A percentile compares a stretch with the other conserved stretches of the same genome.
phyloP scores from a whole-genome alignment of 2,329 filamentous ascomycete species.

The Cordyceps sp. region DNA sequence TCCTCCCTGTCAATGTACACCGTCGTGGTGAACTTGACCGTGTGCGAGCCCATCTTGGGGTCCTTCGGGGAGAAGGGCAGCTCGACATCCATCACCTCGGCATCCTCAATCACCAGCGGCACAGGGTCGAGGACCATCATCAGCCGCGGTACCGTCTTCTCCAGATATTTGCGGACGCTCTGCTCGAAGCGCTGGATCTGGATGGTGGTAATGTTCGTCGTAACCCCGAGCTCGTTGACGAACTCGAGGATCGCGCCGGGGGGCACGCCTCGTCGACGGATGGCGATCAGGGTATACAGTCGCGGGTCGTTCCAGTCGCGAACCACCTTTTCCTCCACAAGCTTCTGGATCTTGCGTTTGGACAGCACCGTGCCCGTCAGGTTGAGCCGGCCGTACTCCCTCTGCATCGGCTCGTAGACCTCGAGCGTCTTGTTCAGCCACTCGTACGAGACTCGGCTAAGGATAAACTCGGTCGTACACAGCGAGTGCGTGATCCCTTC shows the following conservation, averaged over 20 bases:
- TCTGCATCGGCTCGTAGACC: slow-evolving; percentile 85
- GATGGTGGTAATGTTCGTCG: slow-evolving; percentile 64
- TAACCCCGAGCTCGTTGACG: slow-evolving; percentile 81
- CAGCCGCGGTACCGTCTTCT: slow-evolving; percentile 71
- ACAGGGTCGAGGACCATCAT: slow-evolving; percentile 84
- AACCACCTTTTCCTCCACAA: slow-evolving; percentile 65
- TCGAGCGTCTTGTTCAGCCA: slow-evolving; percentile 70
- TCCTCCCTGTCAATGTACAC: slow-evolving; percentile 77
- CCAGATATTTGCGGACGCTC: slow-evolving; percentile 70
- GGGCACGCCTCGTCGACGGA: slow-evolving; percentile 72
- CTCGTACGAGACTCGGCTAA: slow-evolving; percentile 75
- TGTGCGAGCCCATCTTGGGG: slow-evolving; percentile 45
- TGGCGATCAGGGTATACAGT: slow-evolving; percentile 71
- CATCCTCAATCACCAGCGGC: slow-evolving; percentile 65
- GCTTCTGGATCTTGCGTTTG: slow-evolving; percentile 67
- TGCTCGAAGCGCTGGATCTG: slow-evolving; percentile 73
- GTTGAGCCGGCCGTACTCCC: slow-evolving; percentile 54
- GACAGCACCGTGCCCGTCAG: slow-evolving; percentile 74
- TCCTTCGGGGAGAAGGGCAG: slow-evolving; percentile 76
- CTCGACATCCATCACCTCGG: slow-evolving; percentile 43
- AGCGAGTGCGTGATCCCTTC: slow-evolving; percentile 84
- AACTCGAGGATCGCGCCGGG: slow-evolving; percentile 81
- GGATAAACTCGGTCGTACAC: slow-evolving; percentile 85
- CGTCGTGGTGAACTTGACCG: slow-evolving; percentile 50
- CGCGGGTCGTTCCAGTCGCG: slow-evolving; percentile 84